Percentiles rank a stretch among this genome's conserved stretches.
phyloP scores from a whole-genome alignment of 495 filamentous ascomycete genomes.

The Elaphomyces granulatus region DNA sequence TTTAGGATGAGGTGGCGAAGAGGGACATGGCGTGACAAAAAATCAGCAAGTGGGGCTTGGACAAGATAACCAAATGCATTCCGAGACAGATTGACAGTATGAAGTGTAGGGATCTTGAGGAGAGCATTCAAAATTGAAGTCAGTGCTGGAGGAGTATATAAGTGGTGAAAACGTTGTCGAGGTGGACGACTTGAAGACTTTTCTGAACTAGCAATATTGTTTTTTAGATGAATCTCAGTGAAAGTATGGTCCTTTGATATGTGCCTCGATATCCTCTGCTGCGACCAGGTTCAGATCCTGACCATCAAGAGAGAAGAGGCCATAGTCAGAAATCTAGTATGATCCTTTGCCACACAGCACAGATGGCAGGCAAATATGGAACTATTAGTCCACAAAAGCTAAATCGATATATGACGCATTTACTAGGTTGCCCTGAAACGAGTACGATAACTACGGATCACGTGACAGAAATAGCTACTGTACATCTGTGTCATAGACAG shows the following conservation, averaged over 20 bases:
- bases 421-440: no score
- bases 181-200: constrained; percentile 66
- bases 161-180: constrained; percentile 94
- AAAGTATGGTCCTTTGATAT: constrained; percentile 64
- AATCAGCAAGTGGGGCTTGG: constrained; percentile 66
- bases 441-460: no score
- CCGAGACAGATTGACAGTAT: constrained; percentile 90
- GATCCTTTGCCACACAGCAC: no score
- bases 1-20: constrained; percentile 87
- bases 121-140: constrained; percentile 73
- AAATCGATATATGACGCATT: no score
- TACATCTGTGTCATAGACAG: no score
- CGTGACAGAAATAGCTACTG: no score
- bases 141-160: constrained; percentile 84
- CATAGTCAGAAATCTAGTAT: no score
- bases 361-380: no score
- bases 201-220: constrained; percentile 87
- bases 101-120: constrained; percentile 63
- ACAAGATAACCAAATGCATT: constrained; percentile 96
- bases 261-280: constrained; percentile 70
- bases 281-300: constrained; percentile 83
- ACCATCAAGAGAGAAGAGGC: constrained; percentile 85
- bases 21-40: constrained; percentile 71
- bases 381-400: no score
- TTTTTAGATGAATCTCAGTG: constrained; percentile 69